phyloP scores from a whole-genome alignment of 768 basidiomycete species.

The Agaricus subrufescens region DNA sequence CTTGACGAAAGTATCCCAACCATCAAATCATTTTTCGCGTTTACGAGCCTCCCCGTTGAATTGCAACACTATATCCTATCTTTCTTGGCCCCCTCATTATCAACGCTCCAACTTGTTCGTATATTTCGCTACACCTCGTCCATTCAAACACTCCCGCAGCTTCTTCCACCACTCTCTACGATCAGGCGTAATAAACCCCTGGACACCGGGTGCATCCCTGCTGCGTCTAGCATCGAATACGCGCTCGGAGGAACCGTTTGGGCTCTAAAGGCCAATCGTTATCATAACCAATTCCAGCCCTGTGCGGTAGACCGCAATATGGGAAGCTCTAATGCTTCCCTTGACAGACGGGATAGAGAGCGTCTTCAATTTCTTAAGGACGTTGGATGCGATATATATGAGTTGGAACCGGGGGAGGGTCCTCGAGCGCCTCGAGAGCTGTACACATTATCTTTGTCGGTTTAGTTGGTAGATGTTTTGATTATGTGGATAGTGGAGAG shows the following conservation, averaged over 20 bases:
- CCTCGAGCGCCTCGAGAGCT: slow-evolving; percentile 1
- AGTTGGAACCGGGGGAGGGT: slow-evolving; percentile 4
- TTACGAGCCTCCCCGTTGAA: slow-evolving; percentile 47
- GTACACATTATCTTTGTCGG: slow-evolving; percentile 1
- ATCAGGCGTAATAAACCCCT: neutral
- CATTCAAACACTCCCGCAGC: slow-evolving; percentile 14
- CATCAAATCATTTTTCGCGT: slow-evolving; percentile 20
- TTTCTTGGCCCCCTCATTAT: slow-evolving; percentile 53
- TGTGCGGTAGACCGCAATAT: slow-evolving; percentile 3
- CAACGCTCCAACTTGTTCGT: slow-evolving; percentile 47
- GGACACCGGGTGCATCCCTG: slow-evolving; percentile 1
- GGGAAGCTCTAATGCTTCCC: slow-evolving; percentile 8
- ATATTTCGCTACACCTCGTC: slow-evolving; percentile 44
- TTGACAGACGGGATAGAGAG: slow-evolving; percentile 9
- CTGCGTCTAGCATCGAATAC: slow-evolving; percentile 1
- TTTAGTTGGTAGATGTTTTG: no score
- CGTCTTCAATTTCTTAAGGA: slow-evolving; percentile 6
- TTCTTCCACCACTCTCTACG: slow-evolving; percentile 6
- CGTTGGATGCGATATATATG: slow-evolving; percentile 13
- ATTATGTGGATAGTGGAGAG: no score
- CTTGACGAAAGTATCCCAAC: no score
- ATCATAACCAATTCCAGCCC: neutral
- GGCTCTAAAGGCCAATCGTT: neutral
- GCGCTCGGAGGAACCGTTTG: slow-evolving; percentile 4
- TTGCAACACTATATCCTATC: slow-evolving; percentile 54